A percentile compares a stretch with the other conserved stretches of the same genome.
Conservation (phyloP, 2,329 filamentous ascomycete genomes). For the Dactylellina leptospora region DNA sequence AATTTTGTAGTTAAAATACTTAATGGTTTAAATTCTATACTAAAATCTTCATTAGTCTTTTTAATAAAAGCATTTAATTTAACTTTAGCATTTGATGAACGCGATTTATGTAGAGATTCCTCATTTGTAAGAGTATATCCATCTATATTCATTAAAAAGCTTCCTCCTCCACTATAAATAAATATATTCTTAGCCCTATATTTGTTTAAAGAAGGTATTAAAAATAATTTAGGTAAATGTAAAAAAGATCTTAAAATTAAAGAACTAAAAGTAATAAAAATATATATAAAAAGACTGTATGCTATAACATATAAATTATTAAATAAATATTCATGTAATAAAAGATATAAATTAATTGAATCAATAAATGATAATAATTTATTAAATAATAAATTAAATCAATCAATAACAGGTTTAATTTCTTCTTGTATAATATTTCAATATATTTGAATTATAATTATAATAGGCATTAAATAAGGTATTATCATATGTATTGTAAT, state of each 20-base stretch:
- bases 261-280: too few species aligned
- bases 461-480: background rate
- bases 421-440: background rate
- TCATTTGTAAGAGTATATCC: constrained; percentile 58
- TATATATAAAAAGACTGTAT: constrained; percentile 7
- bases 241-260: too few species aligned
- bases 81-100: too few species aligned
- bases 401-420: constrained; percentile 4
- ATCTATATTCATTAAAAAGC: too few species aligned
- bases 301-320: background rate
- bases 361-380: background rate
- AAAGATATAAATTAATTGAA: constrained; percentile 2
- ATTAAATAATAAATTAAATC: constrained; percentile 4
- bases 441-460: background rate
- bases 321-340: background rate
- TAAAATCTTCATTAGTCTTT: too few species aligned
- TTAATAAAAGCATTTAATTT: too few species aligned
- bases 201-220: too few species aligned
- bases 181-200: too few species aligned
- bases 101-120: too few species aligned
- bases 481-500: background rate
- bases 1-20: constrained; percentile 1
- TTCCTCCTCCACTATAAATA: too few species aligned
- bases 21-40: constrained; percentile 58
- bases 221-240: too few species aligned